Percentiles rank a stretch among this genome's conserved stretches.
These are phyloP conservation scores for Penicillium alfredii DNA, from an alignment of 495 filamentous ascomycete species.

Conservation along the genomic window DNA sequence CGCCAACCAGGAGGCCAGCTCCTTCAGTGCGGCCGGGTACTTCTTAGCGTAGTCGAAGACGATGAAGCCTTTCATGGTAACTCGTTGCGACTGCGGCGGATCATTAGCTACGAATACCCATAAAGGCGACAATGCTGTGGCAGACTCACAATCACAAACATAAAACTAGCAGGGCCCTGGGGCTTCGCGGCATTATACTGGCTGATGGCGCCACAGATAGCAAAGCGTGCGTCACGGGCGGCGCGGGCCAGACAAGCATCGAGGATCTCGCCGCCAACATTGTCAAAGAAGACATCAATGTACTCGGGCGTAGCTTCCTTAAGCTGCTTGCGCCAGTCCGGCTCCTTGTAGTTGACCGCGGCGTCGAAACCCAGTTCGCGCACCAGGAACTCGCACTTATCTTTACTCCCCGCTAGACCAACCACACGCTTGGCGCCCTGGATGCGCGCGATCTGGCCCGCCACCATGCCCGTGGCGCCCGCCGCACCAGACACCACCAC, in stretches of 20 bases:
- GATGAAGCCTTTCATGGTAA: constrained; percentile 53
- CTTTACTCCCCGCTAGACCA: constrained; percentile 45
- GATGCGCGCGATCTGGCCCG: constrained; percentile 63
- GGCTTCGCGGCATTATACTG: constrained; percentile 47
- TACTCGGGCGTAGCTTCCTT: constrained; percentile 42
- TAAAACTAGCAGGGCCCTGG: constrained; percentile 42
- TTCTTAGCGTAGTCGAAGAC: constrained; percentile 47
- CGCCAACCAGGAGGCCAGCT: constrained; percentile 44
- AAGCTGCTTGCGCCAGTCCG: constrained; percentile 47
- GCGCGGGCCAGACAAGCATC: constrained; percentile 45
- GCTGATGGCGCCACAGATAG: constrained; percentile 49
- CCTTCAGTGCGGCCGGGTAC: constrained; percentile 38
- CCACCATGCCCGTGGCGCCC: constrained; percentile 63
- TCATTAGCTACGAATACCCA: constrained; percentile 13
- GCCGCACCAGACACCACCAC: constrained; percentile 66
- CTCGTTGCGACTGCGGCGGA: constrained; percentile 38
- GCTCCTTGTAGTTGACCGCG: constrained; percentile 52
- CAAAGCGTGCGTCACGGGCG: constrained; percentile 43
- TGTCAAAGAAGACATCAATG: constrained; percentile 56
- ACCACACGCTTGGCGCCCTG: constrained; percentile 50
- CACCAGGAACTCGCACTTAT: constrained; percentile 46
- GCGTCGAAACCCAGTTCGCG: constrained; percentile 45
- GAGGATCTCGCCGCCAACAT: constrained; percentile 51
- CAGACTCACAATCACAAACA: constrained; percentile 45
- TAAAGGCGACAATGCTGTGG: not conserved